Conservation (phyloP, 331 rosid species). For the Rosa hybrid region DNA sequence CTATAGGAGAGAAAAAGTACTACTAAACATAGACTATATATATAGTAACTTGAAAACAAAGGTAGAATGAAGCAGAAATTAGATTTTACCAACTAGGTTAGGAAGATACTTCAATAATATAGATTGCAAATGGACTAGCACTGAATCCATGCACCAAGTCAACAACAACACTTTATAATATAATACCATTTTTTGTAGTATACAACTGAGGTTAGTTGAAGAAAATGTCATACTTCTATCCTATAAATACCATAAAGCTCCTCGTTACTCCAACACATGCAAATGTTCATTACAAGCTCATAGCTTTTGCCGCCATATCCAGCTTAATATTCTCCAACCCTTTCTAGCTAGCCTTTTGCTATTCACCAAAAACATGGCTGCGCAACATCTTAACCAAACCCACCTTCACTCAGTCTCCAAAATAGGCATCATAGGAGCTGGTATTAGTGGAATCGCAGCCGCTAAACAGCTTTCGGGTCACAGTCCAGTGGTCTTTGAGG, state of each 20-base stretch:
- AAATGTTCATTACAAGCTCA: neutral
- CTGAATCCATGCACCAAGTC: neutral
- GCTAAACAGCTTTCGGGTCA: slow-evolving; percentile 55
- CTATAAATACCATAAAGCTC: slow-evolving; percentile 26
- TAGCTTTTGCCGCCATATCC: neutral
- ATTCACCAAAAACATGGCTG: slow-evolving; percentile 29
- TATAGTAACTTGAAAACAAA: neutral
- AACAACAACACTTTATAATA: slow-evolving; percentile 9
- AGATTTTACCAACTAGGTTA: neutral
- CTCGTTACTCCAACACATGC: neutral
- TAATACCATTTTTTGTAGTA: neutral
- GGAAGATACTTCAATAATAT: neutral
- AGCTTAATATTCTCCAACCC: neutral
- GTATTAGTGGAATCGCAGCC: slow-evolving; percentile 68
- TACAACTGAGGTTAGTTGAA: neutral
- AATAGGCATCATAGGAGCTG: slow-evolving; percentile 63
- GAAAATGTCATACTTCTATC: slow-evolving; percentile 9
- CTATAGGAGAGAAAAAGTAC: neutral
- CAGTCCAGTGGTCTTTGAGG: slow-evolving; percentile 55
- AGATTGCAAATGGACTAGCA: neutral
- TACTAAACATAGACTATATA: neutral
- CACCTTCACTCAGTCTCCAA: slow-evolving; percentile 30
- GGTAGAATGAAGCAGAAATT: neutral
- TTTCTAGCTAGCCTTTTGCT: neutral
- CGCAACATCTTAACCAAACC: slow-evolving; percentile 9